These are phyloP conservation scores for Dendrocalamus latiflorus DNA, from an alignment of 202 grass and related monocot species.

Conservation along the genomic window DNA sequence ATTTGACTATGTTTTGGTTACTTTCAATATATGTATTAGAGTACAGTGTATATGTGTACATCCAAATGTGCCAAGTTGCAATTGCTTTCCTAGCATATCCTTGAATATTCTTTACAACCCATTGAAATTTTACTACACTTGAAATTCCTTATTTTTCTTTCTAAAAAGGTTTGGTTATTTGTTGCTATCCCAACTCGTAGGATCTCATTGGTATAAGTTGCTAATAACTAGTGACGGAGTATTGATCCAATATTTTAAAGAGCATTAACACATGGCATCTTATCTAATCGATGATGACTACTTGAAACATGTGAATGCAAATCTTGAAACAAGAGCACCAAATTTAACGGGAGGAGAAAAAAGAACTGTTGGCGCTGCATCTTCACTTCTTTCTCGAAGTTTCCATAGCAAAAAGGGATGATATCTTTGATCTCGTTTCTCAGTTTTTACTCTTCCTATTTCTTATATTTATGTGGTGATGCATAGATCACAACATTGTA, in stretches of 20 bases:
- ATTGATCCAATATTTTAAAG: not conserved
- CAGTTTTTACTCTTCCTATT: not conserved
- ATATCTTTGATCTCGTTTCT: no score
- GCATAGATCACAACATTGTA: not conserved
- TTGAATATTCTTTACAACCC: not conserved
- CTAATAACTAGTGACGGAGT: not conserved
- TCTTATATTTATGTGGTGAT: not conserved
- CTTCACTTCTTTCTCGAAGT: no score
- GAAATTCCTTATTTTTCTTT: no score
- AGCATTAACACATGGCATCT: not conserved
- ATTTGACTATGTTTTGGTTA: not conserved
- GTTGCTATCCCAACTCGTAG: no score
- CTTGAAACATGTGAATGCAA: not conserved
- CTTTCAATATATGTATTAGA: not conserved
- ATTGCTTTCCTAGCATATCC: not conserved
- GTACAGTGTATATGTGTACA: not conserved
- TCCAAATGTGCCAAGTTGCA: not conserved
- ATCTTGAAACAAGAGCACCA: not conserved
- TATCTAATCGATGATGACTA: no score
- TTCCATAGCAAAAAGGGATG: no score
- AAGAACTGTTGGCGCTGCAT: not conserved
- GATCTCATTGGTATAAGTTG: no score
- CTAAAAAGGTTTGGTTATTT: no score
- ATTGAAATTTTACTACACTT: not conserved
- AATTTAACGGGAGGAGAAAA: not conserved